A percentile compares a stretch with the other conserved stretches of the same genome.
Conservation (phyloP, 2,329 filamentous ascomycete genomes). For the Xylaria hypoxylon region DNA sequence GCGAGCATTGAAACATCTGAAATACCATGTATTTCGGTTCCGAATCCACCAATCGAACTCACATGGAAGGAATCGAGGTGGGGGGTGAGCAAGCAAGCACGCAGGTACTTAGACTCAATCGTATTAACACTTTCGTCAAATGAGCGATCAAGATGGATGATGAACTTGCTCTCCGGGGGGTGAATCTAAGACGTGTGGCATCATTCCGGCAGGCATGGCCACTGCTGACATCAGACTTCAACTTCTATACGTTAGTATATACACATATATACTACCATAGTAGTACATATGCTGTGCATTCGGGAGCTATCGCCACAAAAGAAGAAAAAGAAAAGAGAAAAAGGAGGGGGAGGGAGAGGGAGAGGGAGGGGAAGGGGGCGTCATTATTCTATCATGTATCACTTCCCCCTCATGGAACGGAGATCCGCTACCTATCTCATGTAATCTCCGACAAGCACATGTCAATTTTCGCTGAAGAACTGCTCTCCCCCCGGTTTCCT, state of each 20-base stretch:
- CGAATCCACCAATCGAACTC: constrained; percentile 15
- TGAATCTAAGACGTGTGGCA: background rate
- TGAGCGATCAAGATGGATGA: no score
- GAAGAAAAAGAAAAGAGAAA: background rate
- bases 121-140: no score
- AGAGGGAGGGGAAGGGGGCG: no score
- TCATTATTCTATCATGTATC: no score
- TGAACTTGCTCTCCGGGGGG: background rate
- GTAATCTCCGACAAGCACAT: background rate
- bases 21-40: background rate
- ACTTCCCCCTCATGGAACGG: no score
- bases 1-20: constrained; percentile 17
- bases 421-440: no score
- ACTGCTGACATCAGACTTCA: constrained; percentile 11
- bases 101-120: no score
- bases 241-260: background rate
- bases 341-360: no score
- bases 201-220: background rate
- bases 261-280: no score
- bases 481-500: background rate
- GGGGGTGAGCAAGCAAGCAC: no score
- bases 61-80: background rate
- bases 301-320: background rate
- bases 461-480: background rate
- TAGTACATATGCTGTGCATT: background rate